phyloP scores from a whole-genome alignment of 805 yeast species.

The Metschnikowia anglica region DNA sequence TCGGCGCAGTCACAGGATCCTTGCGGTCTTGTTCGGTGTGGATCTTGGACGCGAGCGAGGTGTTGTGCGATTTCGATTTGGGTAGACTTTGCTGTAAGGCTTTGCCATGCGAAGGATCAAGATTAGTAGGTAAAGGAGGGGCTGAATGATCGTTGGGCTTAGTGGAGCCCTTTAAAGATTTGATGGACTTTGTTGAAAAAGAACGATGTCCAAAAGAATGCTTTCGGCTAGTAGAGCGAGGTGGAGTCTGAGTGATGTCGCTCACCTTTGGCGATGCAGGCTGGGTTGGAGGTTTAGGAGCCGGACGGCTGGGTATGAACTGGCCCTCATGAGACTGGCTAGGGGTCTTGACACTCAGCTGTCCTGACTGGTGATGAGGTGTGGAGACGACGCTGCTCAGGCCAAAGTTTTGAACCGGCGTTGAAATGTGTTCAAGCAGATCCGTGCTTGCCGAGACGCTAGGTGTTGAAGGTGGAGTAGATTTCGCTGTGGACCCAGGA shows the following conservation, averaged over 20 bases:
- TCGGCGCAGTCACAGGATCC: conserved; percentile 41
- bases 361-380: not conserved
- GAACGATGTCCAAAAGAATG: conserved; percentile 25
- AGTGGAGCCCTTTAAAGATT: conserved; percentile 20
- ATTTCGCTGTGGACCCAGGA: conserved; percentile 25
- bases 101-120: conserved; percentile 5
- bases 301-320: conserved; percentile 66
- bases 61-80: conserved; percentile 42
- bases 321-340: conserved; percentile 30
- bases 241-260: conserved; percentile 16
- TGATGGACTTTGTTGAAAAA: conserved; percentile 39
- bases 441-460: conserved; percentile 17
- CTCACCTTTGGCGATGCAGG: conserved; percentile 16
- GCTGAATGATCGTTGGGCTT: conserved; percentile 15
- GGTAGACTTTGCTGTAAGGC: conserved; percentile 26
- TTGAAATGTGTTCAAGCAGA: conserved; percentile 13
- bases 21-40: conserved; percentile 19
- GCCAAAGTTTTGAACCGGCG: conserved; percentile 6
- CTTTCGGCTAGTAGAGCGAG: conserved; percentile 8
- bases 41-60: conserved; percentile 34
- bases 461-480: conserved; percentile 34
- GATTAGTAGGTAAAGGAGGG: conserved; percentile 22
- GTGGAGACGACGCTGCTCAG: not conserved
- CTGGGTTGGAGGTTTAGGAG: conserved; percentile 55
- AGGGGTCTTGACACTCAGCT: conserved; percentile 3